A percentile compares a stretch with the other conserved stretches of the same genome.
These are phyloP conservation scores for Chenopodium album DNA, from an alignment of 148 eudicot species.

Conservation along the genomic window DNA sequence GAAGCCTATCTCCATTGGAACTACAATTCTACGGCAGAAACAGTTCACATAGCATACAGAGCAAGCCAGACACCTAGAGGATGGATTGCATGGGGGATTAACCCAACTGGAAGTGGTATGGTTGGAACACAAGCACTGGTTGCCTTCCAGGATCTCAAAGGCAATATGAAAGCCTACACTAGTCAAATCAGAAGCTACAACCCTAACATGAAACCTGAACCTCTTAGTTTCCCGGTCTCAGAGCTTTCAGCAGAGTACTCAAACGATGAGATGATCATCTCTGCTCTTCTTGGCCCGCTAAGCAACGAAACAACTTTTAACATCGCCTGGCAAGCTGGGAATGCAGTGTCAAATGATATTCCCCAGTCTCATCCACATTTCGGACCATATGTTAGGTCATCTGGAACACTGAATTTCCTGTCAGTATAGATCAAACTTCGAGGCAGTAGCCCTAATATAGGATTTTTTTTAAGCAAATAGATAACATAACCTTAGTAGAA, in stretches of 20 bases:
- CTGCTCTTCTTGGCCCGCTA: slow-evolving; percentile 45
- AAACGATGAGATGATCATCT: slow-evolving; percentile 50
- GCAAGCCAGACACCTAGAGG: slow-evolving; percentile 40
- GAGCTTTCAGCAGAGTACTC: slow-evolving; percentile 45
- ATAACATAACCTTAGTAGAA: neutral
- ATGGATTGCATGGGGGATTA: slow-evolving; percentile 68
- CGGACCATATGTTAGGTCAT: slow-evolving; percentile 33
- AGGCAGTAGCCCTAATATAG: neutral
- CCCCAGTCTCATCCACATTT: slow-evolving; percentile 44
- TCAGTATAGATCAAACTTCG: slow-evolving; percentile 7
- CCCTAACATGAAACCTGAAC: slow-evolving; percentile 41
- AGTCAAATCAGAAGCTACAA: slow-evolving; percentile 41
- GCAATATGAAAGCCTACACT: slow-evolving; percentile 40
- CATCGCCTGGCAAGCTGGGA: slow-evolving; percentile 57
- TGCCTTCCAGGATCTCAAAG: slow-evolving; percentile 43
- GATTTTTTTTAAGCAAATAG: neutral
- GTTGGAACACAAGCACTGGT: slow-evolving; percentile 59
- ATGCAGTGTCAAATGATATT: slow-evolving; percentile 34
- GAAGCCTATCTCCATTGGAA: slow-evolving; percentile 55
- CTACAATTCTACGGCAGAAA: slow-evolving; percentile 28
- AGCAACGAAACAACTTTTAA: slow-evolving; percentile 33
- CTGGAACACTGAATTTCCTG: slow-evolving; percentile 41
- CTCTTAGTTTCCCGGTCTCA: slow-evolving; percentile 48
- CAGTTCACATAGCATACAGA: slow-evolving; percentile 46
- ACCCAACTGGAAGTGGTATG: slow-evolving; percentile 47